A percentile compares a stretch with the other conserved stretches of the same genome.
Conservation (phyloP, 257 asterid species). For the Anisodus acutangulus region DNA sequence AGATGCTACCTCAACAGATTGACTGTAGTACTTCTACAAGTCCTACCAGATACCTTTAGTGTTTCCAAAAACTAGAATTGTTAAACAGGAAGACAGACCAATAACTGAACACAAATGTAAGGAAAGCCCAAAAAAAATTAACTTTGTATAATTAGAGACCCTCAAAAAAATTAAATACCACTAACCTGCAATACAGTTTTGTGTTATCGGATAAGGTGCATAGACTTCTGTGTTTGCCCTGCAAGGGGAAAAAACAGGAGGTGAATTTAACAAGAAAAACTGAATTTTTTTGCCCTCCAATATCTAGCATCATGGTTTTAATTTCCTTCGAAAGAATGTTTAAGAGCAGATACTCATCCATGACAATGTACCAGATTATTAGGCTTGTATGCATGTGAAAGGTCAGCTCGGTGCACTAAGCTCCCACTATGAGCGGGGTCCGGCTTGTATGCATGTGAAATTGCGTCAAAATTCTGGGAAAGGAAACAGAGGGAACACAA, state of each 20-base stretch:
- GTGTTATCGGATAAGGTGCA: not conserved
- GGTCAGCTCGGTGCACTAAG: too few relatives aligned
- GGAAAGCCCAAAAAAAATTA: not conserved
- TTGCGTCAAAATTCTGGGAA: not conserved
- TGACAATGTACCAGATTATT: not conserved
- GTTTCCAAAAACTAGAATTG: not conserved
- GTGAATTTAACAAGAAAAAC: not conserved
- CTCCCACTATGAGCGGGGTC: too few relatives aligned
- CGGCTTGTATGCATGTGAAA: not conserved
- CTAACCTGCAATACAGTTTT: conserved; percentile 19
- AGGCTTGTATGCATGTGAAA: not conserved
- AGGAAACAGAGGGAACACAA: conserved; percentile 1
- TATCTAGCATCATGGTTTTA: conserved; percentile 17
- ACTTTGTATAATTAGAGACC: not conserved
- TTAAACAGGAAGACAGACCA: conserved; percentile 9
- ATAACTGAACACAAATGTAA: conserved; percentile 7
- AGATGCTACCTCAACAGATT: conserved; percentile 4
- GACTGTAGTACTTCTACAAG: not conserved
- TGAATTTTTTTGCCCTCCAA: not conserved
- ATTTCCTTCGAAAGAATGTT: not conserved
- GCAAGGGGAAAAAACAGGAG: not conserved
- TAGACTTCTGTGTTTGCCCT: conserved; percentile 20
- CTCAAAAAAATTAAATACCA: conserved; percentile 10
- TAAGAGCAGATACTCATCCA: conserved; percentile 24
- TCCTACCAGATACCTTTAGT: not conserved